Evolutionary conservation across 78 protist species (phyloP), one percentile per base, ranked within the genome.

Genomic region (Pelomyxa schiedti): DNA sequence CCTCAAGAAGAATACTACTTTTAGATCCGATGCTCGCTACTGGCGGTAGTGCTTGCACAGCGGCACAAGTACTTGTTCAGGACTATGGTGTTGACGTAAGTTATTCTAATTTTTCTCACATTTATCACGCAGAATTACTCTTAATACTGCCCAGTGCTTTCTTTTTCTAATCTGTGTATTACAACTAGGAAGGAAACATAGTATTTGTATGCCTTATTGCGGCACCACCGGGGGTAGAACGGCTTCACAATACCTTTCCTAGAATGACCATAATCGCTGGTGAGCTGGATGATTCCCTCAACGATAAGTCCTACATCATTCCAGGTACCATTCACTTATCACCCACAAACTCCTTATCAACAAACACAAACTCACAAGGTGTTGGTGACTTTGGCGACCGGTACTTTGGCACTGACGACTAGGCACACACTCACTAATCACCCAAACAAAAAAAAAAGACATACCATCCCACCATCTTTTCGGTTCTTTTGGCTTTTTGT

Each of bases 1-100:
- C n/a, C 6, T 74, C 73, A 39, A 72, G 91, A 64, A 72, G 77
- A 28, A 84, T 81, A 1, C 66, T 86, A 36, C 75, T 86, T 39
- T 41, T 86, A 29, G 91, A 86, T 42, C 91, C 91, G 58, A 81
- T 86, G 91, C 74, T 86, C 1, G 91, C 91, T 30, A 86, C 91
- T 1, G 91, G 91, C 68, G 87, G 87, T 29, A 66, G 81, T 26
- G 87, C 81, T 8, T 8, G 42, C 39, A 76, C 71, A 66, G 91
- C 91, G 2, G 69, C 78, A 24, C 80, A 74, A 3, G 91, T 86
- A 22, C n/a, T n/a, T n/a, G n/a, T 71, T 86, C 22, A 24, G 81
- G n/a, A 83, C 76, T 24, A 41, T 39, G 29, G 91, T 86, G 9
- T 86, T 86, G 3, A 39, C 64, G 66, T n/a, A n/a, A n/a, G n/a